These are phyloP conservation scores for Suillus luteus DNA, from an alignment of 768 basidiomycete genomes.

Conservation along the genomic window DNA sequence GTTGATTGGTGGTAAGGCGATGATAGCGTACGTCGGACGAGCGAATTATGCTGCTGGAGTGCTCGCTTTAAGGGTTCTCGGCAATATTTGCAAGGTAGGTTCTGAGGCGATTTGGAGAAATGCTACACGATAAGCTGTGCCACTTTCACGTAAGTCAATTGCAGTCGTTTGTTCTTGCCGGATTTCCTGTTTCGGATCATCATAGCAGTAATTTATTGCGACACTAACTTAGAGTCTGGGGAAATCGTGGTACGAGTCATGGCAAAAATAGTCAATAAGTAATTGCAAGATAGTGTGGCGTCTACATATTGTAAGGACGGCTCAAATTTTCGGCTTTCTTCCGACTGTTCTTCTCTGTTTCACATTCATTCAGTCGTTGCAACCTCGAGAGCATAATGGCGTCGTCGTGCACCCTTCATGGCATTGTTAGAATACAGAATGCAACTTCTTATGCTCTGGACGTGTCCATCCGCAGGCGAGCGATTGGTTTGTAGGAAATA, in stretches of 20 bases:
- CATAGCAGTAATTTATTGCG: not conserved
- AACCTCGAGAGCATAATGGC: too few relatives aligned
- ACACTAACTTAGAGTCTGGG: not conserved
- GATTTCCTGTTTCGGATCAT: not conserved
- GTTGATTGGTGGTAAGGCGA: conserved; percentile 4
- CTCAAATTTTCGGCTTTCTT: too few relatives aligned
- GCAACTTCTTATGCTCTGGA: too few relatives aligned
- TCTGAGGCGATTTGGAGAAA: conserved; percentile 4
- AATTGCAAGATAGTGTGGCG: not conserved
- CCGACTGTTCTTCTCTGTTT: too few relatives aligned
- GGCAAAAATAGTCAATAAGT: not conserved
- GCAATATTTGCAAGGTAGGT: not conserved
- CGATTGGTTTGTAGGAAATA: too few relatives aligned
- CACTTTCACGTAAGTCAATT: not conserved
- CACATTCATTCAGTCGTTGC: too few relatives aligned
- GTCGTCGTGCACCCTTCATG: too few relatives aligned
- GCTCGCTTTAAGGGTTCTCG: not conserved
- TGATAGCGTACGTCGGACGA: conserved; percentile 17
- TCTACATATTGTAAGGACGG: too few relatives aligned
- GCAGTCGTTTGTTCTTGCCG: not conserved
- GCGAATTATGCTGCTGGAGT: not conserved
- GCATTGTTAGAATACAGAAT: too few relatives aligned
- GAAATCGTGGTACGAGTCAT: not conserved
- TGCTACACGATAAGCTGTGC: not conserved
- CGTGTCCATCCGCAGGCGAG: too few relatives aligned